phyloP scores from a whole-genome alignment of 2,329 filamentous ascomycete genomes.

The Pseudogymnoascus verrucosus region DNA sequence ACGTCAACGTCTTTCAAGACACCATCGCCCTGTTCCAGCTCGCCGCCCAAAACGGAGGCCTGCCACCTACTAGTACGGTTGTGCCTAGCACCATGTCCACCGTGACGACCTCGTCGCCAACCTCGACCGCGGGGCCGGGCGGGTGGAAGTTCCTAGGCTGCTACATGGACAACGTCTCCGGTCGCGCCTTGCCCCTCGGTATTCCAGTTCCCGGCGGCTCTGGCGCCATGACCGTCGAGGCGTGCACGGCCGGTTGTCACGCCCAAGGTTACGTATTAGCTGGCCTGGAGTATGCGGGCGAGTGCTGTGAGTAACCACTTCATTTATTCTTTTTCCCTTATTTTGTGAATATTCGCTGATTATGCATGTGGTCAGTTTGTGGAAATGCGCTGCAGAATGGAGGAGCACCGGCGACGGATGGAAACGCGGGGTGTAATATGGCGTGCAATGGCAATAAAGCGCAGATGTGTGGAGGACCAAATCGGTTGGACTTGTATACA shows the following conservation, averaged over 20 bases:
- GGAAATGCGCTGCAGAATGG: constrained; percentile 10
- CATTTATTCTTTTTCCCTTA: too few species aligned
- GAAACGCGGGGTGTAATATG: neutral
- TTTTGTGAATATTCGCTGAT: too few species aligned
- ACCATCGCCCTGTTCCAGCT: constrained; percentile 16
- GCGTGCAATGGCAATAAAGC: constrained; percentile 1
- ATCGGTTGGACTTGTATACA: constrained; percentile 15
- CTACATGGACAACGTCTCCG: neutral
- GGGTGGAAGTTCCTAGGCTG: too few species aligned
- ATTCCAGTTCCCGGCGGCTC: constrained; percentile 1
- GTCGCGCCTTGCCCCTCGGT: neutral
- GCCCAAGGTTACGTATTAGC: constrained; percentile 29
- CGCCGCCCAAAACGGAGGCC: neutral
- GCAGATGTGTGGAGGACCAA: constrained; percentile 1
- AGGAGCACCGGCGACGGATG: neutral
- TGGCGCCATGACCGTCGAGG: constrained; percentile 16
- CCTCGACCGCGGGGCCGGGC: neutral
- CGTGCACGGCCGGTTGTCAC: constrained; percentile 18
- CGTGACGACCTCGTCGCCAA: neutral
- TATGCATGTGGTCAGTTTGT: too few species aligned
- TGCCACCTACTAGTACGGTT: too few species aligned
- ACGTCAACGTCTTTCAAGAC: constrained; percentile 17
- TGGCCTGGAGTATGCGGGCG: constrained; percentile 39
- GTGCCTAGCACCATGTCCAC: too few species aligned
- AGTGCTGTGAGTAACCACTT: constrained; percentile 29